Evolutionary conservation across 163 green algal genomes (phyloP), one percentile per base, ranked within the genome.

Genomic region (Prototheca cutis): DNA sequence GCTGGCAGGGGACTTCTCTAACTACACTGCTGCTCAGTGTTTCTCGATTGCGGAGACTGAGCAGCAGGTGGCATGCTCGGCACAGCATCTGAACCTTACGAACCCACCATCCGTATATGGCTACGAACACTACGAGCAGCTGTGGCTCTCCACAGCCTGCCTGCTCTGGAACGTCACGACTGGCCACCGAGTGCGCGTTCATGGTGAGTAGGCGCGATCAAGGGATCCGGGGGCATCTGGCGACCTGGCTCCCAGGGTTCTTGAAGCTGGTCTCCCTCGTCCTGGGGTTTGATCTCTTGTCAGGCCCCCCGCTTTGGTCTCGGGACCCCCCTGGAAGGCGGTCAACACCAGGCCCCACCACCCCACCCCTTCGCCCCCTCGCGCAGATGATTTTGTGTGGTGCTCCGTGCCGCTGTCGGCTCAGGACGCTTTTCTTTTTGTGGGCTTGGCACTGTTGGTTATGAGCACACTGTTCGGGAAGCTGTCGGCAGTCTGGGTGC

Each of bases 401-500:
- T 95, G 87, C 52, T 58, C 55, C 3, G 74, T 87, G 13, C 80
- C 79, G 3, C 58, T 75, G 6, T 56, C 56, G 19, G 81, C 78
- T 31, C 61, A 62, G 4, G 82, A 90, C 66, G 84, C 80, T 8
- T 77, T 93, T 7, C 71, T 93, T 3, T 90, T 90, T 49, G 84
- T 70, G 1, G 68, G 53, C 1, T 53, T 90, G 13, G 81, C 78
- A 4, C 67, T 93, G 0, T 52, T 85, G n/a, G 48, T 69, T 8
- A 67, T 68, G 25, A 66, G 48, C 33, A 33, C 84, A 61, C 68
- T 86, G 4, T 78, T 69, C 30, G 79, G 79, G 15, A 83, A 83
- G 24, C 68, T 90, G 21, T 84, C 73, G 0, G 78, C 78, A 5
- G 67, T 89, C n/a, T 86, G 61, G 62, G 74, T 89, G 8, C 62